Conservation (phyloP, 2,329 filamentous ascomycete genomes). For the Fusarium liriodendri region DNA sequence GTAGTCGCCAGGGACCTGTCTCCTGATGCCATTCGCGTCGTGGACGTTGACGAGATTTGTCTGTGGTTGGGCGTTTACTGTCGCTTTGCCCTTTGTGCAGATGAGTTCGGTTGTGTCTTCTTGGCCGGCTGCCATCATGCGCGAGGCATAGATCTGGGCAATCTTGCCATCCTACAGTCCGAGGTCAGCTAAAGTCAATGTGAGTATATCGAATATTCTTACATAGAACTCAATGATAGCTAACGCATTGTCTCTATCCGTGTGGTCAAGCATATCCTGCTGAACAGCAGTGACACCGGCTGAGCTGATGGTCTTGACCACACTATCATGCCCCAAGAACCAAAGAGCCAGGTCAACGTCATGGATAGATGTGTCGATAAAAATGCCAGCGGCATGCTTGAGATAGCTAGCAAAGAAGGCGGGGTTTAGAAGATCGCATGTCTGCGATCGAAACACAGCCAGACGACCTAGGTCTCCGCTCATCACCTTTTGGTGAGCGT, state of each 20-base stretch:
- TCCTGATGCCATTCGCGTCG: not conserved
- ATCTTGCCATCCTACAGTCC: not conserved
- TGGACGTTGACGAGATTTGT: conserved; percentile 1
- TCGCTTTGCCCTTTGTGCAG: not conserved
- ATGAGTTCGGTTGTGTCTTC: conserved; percentile 11
- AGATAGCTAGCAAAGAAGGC: not conserved
- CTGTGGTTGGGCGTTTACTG: not conserved
- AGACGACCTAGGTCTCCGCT: not conserved
- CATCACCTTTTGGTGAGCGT: not conserved
- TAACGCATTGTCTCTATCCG: not conserved
- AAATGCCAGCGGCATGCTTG: not conserved
- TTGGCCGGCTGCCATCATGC: conserved; percentile 10
- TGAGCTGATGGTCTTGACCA: not conserved
- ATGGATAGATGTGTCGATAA: not conserved
- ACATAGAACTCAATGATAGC: not conserved
- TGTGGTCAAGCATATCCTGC: not conserved
- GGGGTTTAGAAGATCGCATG: not conserved
- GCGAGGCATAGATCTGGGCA: not conserved
- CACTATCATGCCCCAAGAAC: not conserved
- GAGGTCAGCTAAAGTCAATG: not conserved
- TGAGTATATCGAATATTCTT: not conserved
- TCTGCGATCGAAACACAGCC: not conserved
- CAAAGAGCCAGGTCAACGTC: not conserved
- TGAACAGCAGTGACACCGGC: not conserved
- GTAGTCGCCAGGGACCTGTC: not conserved